phyloP scores from a whole-genome alignment of 441 rosid species.

The Populus trichocarpa region DNA sequence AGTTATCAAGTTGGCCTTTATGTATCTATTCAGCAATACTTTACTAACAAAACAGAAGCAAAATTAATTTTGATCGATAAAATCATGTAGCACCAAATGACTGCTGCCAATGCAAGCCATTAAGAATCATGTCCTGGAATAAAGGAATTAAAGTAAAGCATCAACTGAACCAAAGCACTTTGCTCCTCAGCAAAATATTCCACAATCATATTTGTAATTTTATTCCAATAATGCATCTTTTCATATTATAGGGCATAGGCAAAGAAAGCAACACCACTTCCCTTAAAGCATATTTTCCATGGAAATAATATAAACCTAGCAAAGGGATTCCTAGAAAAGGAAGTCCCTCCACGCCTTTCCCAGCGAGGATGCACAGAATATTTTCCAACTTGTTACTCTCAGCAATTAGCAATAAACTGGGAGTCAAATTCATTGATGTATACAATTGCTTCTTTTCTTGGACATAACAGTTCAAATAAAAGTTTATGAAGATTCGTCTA shows the following conservation, averaged over 20 bases:
- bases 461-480: background rate
- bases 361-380: background rate
- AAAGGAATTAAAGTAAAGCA: background rate
- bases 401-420: background rate
- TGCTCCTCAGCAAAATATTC: background rate
- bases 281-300: background rate
- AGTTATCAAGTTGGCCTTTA: background rate
- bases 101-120: background rate
- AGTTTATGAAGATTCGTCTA: background rate
- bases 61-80: background rate
- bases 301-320: background rate
- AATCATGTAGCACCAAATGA: slow-evolving; percentile 1
- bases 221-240: background rate
- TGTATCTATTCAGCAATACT: background rate
- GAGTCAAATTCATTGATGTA: background rate
- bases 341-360: background rate
- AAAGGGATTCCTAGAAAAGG: background rate
- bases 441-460: background rate
- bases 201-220: background rate
- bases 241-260: background rate
- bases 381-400: background rate
- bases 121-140: background rate
- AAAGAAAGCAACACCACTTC: background rate
- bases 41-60: background rate
- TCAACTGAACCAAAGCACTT: background rate